phyloP scores from a whole-genome alignment of 2,329 filamentous ascomycete genomes.

The Canariomyces notabilis region DNA sequence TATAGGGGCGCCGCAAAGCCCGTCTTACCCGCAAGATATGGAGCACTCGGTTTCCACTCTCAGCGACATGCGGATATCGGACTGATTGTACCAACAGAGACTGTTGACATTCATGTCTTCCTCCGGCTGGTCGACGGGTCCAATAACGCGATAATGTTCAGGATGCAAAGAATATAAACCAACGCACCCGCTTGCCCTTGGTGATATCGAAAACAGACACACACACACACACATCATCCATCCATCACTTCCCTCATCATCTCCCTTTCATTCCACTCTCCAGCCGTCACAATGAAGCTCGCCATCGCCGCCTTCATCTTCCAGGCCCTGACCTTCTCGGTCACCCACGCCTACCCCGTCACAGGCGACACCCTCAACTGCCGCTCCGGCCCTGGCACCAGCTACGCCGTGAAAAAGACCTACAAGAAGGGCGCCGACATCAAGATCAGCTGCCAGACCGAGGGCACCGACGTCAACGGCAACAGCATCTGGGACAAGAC shows the following conservation, averaged over 20 bases:
- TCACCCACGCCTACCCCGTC: slow-evolving; percentile 16
- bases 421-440: slow-evolving; percentile 21
- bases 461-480: slow-evolving; percentile 15
- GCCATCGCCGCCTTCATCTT: slow-evolving; percentile 1
- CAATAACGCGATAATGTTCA: too few relatives aligned
- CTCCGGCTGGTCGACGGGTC: too few relatives aligned
- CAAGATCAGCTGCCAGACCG: slow-evolving; percentile 17
- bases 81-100: too few relatives aligned
- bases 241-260: neutral
- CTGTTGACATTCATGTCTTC: too few relatives aligned
- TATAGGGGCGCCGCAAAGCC: too few relatives aligned
- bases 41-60: too few relatives aligned
- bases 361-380: slow-evolving; percentile 16
- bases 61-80: too few relatives aligned
- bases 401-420: slow-evolving; percentile 17
- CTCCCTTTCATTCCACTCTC: neutral
- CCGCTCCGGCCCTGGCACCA: slow-evolving; percentile 18
- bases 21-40: too few relatives aligned
- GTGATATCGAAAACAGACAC: too few relatives aligned
- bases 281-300: slow-evolving; percentile 11
- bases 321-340: slow-evolving; percentile 1
- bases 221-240: too few relatives aligned
- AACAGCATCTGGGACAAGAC: slow-evolving; percentile 22
- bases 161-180: too few relatives aligned
- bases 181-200: too few relatives aligned